Evolutionary conservation across 768 basidiomycete genomes (phyloP).

Genomic region (Trametes meyenii): DNA sequence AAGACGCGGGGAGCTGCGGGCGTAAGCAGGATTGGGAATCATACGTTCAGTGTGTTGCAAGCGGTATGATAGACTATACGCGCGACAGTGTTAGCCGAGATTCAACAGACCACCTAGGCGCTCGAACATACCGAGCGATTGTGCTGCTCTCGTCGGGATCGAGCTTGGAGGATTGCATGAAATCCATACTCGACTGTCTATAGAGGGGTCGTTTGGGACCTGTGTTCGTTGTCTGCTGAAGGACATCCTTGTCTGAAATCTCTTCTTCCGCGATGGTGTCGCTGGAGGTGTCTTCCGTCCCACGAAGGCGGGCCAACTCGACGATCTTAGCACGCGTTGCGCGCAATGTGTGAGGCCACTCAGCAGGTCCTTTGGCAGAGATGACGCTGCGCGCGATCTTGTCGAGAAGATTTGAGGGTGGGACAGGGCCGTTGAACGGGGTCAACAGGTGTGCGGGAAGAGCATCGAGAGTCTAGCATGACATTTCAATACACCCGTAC

Average conservation of each 20-base stretch:
- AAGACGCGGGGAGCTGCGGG: constrained; percentile 43
- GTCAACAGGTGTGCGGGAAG: constrained; percentile 84
- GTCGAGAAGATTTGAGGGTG: constrained; percentile 84
- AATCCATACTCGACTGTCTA: constrained; percentile 88
- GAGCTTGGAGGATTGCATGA: constrained; percentile 57
- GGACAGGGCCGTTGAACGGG: constrained; percentile 82
- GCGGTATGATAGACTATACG: constrained; percentile 62
- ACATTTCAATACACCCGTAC: constrained; percentile 9
- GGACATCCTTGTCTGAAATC: constrained; percentile 43
- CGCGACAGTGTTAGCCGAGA: constrained; percentile 22
- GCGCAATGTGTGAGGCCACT: constrained; percentile 84
- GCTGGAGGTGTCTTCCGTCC: constrained; percentile 49
- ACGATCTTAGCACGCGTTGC: constrained; percentile 83
- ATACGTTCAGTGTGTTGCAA: constrained; percentile 65
- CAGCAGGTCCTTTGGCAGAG: constrained; percentile 71
- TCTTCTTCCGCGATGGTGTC: constrained; percentile 53
- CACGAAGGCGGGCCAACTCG: constrained; percentile 70
- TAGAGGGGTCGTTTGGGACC: constrained; percentile 63
- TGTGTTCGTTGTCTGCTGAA: constrained; percentile 52
- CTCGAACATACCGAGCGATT: constrained; percentile 62
- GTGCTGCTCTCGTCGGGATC: constrained; percentile 53
- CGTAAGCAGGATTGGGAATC: constrained; percentile 48
- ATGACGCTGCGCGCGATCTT: constrained; percentile 81
- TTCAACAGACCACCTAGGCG: constrained; percentile 13
- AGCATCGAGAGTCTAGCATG: constrained; percentile 72